These are phyloP conservation scores for Naegleria gruberi DNA, from an alignment of 208 protist species.

Conservation along the genomic window DNA sequence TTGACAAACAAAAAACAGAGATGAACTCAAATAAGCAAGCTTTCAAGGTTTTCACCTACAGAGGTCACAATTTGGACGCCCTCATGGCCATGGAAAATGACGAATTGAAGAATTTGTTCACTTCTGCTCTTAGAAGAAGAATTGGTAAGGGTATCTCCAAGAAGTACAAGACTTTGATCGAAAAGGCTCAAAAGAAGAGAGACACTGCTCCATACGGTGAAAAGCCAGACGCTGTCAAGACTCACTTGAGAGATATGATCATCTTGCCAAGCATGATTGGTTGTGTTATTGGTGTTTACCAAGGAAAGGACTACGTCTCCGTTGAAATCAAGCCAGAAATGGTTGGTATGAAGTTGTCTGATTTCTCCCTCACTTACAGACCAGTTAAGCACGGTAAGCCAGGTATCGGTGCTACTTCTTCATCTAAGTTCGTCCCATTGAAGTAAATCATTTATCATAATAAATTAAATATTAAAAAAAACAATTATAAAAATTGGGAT, in stretches of 20 bases:
- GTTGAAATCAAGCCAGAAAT: constrained; percentile 99
- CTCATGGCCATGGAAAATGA: constrained; percentile 81
- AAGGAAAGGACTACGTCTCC: constrained; percentile 95
- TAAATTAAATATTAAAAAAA: too few relatives aligned
- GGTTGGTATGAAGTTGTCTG: constrained; percentile 98
- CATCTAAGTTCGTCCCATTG: constrained; percentile 66
- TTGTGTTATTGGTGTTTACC: constrained; percentile 97
- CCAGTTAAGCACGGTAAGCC: constrained; percentile 96
- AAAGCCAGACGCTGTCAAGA: constrained; percentile 96
- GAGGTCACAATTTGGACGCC: constrained; percentile 85
- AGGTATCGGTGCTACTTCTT: constrained; percentile 96
- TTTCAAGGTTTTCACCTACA: constrained; percentile 96
- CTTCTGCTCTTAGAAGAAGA: constrained; percentile 81
- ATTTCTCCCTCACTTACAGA: constrained; percentile 99
- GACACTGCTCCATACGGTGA: constrained; percentile 84
- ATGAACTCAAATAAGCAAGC: not conserved
- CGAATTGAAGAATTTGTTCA: constrained; percentile 85
- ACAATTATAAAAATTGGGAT: too few relatives aligned
- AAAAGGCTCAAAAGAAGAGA: constrained; percentile 66
- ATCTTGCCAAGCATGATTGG: constrained; percentile 99
- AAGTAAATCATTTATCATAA: constrained; percentile 54
- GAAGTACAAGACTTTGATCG: constrained; percentile 77
- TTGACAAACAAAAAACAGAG: too few relatives aligned
- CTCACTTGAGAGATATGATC: constrained; percentile 98
- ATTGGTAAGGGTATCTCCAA: constrained; percentile 65